A percentile compares a stretch with the other conserved stretches of the same genome.
phyloP scores from a whole-genome alignment of 106 monocot species.

The Apostasia shenzhenica region DNA sequence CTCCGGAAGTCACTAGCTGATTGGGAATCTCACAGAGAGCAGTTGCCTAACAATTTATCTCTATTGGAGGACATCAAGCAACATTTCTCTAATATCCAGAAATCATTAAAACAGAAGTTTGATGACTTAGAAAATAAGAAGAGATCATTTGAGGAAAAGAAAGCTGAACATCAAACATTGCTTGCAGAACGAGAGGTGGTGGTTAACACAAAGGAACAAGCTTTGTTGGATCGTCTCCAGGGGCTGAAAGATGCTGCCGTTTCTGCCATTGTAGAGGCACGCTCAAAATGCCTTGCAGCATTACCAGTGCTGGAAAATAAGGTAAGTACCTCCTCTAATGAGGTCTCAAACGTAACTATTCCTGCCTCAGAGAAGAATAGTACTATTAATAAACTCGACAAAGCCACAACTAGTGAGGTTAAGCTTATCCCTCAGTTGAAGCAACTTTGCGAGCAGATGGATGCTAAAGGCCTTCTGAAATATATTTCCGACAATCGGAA shows the following conservation, averaged over 20 bases:
- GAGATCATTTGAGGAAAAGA: conserved; percentile 40
- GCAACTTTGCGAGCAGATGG: conserved; percentile 67
- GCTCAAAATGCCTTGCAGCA: conserved; percentile 40
- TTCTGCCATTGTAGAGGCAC: conserved; percentile 37
- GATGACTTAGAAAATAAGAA: conserved; percentile 41
- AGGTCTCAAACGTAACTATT: conserved; percentile 20
- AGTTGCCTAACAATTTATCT: conserved; percentile 23
- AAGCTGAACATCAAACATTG: conserved; percentile 21
- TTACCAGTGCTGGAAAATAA: conserved; percentile 36
- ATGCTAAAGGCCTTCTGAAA: conserved; percentile 62
- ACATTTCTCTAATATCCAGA: conserved; percentile 36
- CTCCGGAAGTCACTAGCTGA: conserved; percentile 41
- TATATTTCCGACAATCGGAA: conserved; percentile 53
- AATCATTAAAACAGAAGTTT: conserved; percentile 23
- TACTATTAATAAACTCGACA: conserved; percentile 29
- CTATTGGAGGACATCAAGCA: conserved; percentile 45
- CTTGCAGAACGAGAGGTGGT: conserved; percentile 38
- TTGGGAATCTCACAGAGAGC: conserved; percentile 35
- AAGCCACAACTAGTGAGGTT: conserved; percentile 22
- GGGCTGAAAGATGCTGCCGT: conserved; percentile 56
- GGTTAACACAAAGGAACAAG: conserved; percentile 43
- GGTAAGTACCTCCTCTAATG: conserved; percentile 38
- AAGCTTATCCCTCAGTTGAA: conserved; percentile 42
- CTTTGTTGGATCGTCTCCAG: conserved; percentile 39
- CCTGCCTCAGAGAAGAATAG: conserved; percentile 27